Conservation (phyloP, 352 stramenopile genomes). For the Globisporangium apiculatum region DNA sequence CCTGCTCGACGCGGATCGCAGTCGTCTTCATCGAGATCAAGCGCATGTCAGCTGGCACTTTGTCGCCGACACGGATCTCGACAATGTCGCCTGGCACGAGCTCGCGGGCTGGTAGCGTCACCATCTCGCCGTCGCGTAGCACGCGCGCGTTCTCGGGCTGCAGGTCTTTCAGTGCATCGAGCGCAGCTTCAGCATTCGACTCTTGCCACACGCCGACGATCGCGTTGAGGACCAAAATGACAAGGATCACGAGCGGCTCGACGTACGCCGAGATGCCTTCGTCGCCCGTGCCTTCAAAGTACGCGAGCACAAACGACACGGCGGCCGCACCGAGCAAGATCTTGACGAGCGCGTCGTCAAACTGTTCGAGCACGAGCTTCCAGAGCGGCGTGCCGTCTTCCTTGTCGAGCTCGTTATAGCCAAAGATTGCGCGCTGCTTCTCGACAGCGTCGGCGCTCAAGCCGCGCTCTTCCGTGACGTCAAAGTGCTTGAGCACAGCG, state of each 20-base stretch:
- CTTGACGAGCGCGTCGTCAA: constrained; percentile 97
- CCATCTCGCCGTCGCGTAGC: constrained; percentile 80
- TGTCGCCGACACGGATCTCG: constrained; percentile 94
- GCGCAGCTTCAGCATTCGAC: constrained; percentile 88
- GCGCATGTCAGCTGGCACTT: constrained; percentile 95
- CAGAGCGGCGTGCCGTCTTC: constrained; percentile 85
- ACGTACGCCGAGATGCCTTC: constrained; percentile 91
- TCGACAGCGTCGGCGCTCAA: constrained; percentile 48
- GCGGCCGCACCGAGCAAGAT: constrained; percentile 96
- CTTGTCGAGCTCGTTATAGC: constrained; percentile 89
- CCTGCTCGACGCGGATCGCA: constrained; percentile 93
- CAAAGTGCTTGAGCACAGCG: constrained; percentile 73
- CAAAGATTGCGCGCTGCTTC: constrained; percentile 45
- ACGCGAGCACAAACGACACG: constrained; percentile 91
- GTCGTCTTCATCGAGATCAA: constrained; percentile 93
- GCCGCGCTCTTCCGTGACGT: constrained; percentile 50
- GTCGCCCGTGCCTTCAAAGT: constrained; percentile 85
- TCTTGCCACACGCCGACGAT: constrained; percentile 96
- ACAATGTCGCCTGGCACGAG: constrained; percentile 98
- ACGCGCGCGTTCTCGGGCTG: constrained; percentile 90
- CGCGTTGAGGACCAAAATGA: constrained; percentile 96
- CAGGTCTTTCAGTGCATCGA: constrained; percentile 95
- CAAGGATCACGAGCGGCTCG: constrained; percentile 96
- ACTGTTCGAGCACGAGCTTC: constrained; percentile 97
- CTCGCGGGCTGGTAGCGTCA: constrained; percentile 80